These are phyloP conservation scores for Yamadazyma atmosphaerica DNA, from an alignment of 1,139 yeast species.

Conservation along the genomic window DNA sequence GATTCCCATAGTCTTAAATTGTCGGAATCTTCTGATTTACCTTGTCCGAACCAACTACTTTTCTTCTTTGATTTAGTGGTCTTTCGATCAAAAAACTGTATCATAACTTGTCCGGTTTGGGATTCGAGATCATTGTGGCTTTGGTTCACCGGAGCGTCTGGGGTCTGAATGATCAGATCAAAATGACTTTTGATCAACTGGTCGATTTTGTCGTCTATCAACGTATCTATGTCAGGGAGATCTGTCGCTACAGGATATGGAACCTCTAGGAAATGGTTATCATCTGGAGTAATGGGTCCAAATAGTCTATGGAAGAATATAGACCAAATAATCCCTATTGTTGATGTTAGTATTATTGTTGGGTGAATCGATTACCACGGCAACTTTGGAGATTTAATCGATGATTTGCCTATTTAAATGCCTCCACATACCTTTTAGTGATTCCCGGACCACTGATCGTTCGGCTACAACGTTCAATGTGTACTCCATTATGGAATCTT, in stretches of 20 bases:
- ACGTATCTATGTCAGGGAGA: constrained; percentile 43
- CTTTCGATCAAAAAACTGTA: constrained; percentile 30
- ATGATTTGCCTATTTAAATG: too few relatives aligned
- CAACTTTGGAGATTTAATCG: background rate
- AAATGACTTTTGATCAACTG: constrained; percentile 33
- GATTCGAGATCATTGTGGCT: too few relatives aligned
- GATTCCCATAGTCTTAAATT: constrained; percentile 39
- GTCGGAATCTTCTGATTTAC: constrained; percentile 23
- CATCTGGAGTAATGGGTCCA: constrained; percentile 62
- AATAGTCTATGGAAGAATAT: constrained; percentile 71
- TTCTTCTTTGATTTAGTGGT: constrained; percentile 33
- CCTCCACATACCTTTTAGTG: constrained; percentile 41
- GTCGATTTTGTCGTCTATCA: constrained; percentile 44
- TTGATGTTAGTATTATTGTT: constrained; percentile 23
- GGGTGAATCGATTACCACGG: background rate
- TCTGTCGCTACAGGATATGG: constrained; percentile 47
- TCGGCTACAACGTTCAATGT: constrained; percentile 40
- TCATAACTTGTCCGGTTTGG: constrained; percentile 24
- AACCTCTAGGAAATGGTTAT: constrained; percentile 42
- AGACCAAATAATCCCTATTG: constrained; percentile 62
- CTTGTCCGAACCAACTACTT: constrained; percentile 45
- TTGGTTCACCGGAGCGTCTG: too few relatives aligned
- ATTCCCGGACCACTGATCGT: constrained; percentile 44
- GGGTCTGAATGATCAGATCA: too few relatives aligned
- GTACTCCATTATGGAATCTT: constrained; percentile 33